phyloP scores from a whole-genome alignment of 2,329 filamentous ascomycete genomes.

The Colletotrichum endophyticum region DNA sequence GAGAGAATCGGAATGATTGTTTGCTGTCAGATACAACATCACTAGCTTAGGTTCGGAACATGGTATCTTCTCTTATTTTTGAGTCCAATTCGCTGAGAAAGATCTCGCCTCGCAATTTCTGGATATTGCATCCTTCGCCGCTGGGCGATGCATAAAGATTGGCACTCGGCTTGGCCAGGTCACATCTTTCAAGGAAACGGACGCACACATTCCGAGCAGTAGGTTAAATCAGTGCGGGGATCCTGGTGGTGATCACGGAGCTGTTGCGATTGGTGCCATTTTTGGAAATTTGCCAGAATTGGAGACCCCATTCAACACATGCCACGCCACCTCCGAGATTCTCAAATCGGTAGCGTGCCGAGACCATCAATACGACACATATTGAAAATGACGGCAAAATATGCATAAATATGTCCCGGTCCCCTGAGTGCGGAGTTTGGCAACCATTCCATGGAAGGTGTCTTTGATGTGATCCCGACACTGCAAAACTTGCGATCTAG shows the following conservation, averaged over 20 bases:
- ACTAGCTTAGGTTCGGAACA: not conserved
- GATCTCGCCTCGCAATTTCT: rapidly evolving
- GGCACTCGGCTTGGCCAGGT: not conserved
- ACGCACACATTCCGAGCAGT: slow-evolving; percentile 1
- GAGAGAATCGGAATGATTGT: not conserved
- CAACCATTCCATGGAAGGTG: not conserved
- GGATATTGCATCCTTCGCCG: not conserved
- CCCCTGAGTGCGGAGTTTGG: not conserved
- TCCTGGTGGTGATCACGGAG: not conserved
- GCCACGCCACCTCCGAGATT: not conserved
- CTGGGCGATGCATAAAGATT: not conserved
- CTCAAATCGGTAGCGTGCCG: not conserved
- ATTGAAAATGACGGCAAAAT: not conserved
- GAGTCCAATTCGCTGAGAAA: not conserved
- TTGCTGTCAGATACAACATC: not conserved
- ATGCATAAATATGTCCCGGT: too few species aligned
- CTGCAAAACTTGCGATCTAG: not conserved
- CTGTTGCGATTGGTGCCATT: slow-evolving; percentile 2
- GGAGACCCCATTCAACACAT: not conserved
- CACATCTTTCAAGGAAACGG: not conserved
- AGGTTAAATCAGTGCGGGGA: not conserved
- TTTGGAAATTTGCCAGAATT: not conserved
- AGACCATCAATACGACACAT: not conserved
- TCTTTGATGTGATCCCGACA: not conserved
- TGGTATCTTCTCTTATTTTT: not conserved